Base-by-base conservation (phyloP, 1,284 basidiomycete species). In the Microbotryum violaceum region DNA sequence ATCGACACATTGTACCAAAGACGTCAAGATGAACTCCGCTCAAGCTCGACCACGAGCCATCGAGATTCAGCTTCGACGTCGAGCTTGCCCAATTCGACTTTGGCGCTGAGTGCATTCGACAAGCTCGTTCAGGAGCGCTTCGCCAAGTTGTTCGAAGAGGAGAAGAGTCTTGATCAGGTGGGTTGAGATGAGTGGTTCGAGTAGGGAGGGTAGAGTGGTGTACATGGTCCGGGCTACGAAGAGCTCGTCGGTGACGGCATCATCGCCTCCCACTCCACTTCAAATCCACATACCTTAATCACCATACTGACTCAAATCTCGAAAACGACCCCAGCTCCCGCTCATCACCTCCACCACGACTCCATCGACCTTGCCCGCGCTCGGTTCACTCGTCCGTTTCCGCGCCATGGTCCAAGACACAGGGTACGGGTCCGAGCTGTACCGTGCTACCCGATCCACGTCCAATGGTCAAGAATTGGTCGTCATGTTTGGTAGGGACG, bases 381-480 rank as follows among this genome's bases (percentile, higher is more conserved):
- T 47, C 1, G 63, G 67, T 18, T 50, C 65, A 6, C 63, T 76
- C 27, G 74, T 75, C 6, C 62, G 70, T 20, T 75, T 74, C 63
- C 67, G 74, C 5, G 72, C 71, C 44, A 76, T 76, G 75, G 70
- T 76, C 8, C 74, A 75, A 60, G 75, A 76, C 63, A 74, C 75
- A 0, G 74, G 73, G 6, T 65, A 73, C 20, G 73, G 73, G 5
- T 71, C 66, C 10, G 74, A 75, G 54, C 70, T 75, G 25, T 75
- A 72, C 59, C 66, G 70, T 4, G 67, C 70, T 1, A 42, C 37
- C 16, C 37, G 16, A 42, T 42, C 37, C 2, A 42, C 37, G 12
- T 14, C 62, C 16, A 58, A 56, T 1, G 59, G 57, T n/a, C 62
- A 67, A n/a, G 58, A 65, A 23, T 58, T 62, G 9, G 51, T 61